A percentile compares a stretch with the other conserved stretches of the same genome.
These are phyloP conservation scores for Porcisia deanei DNA, from an alignment of 208 protist genomes.

Conservation along the genomic window DNA sequence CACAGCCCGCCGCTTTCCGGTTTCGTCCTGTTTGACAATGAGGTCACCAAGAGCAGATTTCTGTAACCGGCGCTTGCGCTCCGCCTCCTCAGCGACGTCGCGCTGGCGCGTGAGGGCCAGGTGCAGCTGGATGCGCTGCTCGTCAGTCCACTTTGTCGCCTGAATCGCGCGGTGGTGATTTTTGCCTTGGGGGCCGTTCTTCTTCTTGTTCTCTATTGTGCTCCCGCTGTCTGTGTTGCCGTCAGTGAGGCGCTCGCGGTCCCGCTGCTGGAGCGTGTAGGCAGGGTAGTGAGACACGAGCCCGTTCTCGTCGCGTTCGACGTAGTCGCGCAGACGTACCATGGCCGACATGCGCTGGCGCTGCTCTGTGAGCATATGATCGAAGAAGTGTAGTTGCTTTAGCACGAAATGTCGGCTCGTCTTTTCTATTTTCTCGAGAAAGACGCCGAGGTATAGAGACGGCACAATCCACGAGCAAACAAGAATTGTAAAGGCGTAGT, in stretches of 20 bases:
- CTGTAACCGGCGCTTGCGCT: conserved; percentile 53
- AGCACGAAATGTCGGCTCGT: conserved; percentile 72
- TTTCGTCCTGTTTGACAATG: conserved; percentile 19
- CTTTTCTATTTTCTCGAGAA: conserved; percentile 88
- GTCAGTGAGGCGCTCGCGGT: conserved; percentile 20
- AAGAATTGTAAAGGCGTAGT: conserved; percentile 85
- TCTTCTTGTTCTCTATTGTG: background rate
- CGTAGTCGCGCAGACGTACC: conserved; percentile 73
- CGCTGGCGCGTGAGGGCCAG: conserved; percentile 84
- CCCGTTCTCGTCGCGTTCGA: conserved; percentile 77
- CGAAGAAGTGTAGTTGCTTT: conserved; percentile 81
- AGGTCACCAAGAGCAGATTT: conserved; percentile 30
- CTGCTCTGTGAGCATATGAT: conserved; percentile 80
- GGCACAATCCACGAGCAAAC: conserved; percentile 89
- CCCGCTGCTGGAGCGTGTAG: conserved; percentile 19
- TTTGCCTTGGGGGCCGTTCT: conserved; percentile 2
- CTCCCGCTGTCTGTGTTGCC: conserved; percentile 21
- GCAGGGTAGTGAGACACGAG: conserved; percentile 54
- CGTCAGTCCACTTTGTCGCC: conserved; percentile 76
- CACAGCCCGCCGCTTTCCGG: background rate
- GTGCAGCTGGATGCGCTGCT: conserved; percentile 88
- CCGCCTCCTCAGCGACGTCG: conserved; percentile 60
- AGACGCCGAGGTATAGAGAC: conserved; percentile 87
- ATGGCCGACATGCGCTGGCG: conserved; percentile 59
- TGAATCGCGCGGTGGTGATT: conserved; percentile 34